These are phyloP conservation scores for Apium graveolens DNA, from an alignment of 129 eudicot genomes.

Conservation along the genomic window DNA sequence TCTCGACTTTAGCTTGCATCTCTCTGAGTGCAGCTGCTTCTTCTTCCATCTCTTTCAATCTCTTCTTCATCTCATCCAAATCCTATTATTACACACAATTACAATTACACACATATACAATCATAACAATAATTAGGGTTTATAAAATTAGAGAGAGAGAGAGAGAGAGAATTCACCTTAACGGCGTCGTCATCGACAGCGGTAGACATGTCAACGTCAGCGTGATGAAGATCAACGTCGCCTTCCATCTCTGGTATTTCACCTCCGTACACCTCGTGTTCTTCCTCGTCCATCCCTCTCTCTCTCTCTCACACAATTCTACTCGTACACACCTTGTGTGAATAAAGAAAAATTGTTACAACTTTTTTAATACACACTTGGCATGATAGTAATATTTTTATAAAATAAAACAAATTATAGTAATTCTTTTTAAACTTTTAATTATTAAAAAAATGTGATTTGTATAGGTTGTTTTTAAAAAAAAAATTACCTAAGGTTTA, in stretches of 20 bases:
- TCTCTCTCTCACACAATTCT: too few relatives aligned
- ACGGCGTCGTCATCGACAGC: conserved; percentile 74
- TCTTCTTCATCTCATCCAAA: conserved; percentile 84
- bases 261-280: conserved; percentile 90
- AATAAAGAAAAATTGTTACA: too few relatives aligned
- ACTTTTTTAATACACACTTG: too few relatives aligned
- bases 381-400: too few relatives aligned
- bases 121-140: conserved; percentile 23
- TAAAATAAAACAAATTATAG: too few relatives aligned
- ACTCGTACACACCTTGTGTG: too few relatives aligned
- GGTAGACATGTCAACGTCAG: conserved; percentile 64
- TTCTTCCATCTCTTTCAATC: conserved; percentile 91
- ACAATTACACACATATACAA: not conserved
- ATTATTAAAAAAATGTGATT: too few relatives aligned
- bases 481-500: too few relatives aligned
- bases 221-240: conserved; percentile 38
- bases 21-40: conserved; percentile 91
- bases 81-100: conserved; percentile 28
- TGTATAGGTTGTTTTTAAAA: too few relatives aligned
- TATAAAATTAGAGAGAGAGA: not conserved
- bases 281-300: conserved; percentile 57
- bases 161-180: conserved; percentile 26
- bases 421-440: too few relatives aligned
- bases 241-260: conserved; percentile 83
- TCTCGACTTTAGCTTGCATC: conserved; percentile 93